Evolutionary conservation across 2,329 filamentous ascomycete genomes (phyloP), one percentile per base, ranked within the genome.

Genomic region (Aspergillus pseudonomiae): DNA sequence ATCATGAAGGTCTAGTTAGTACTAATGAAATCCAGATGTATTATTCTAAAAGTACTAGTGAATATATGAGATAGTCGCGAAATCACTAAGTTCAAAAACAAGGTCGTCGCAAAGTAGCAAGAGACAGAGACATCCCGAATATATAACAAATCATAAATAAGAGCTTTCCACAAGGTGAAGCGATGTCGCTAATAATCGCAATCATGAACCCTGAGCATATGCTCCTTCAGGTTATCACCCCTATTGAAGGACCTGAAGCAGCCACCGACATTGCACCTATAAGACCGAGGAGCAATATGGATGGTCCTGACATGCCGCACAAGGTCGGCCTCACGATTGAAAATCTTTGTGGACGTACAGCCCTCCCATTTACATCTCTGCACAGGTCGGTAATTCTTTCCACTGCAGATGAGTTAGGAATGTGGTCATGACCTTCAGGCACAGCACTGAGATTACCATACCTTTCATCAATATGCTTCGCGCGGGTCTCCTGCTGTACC

Each of bases 301-400:
- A 63, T 34, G 2, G 10, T 11, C 9, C 21, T 19, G 16, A 63
- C 26, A 30, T 60, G 61, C 12, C 61, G 57, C 26, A 57, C 3
- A 1, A 63, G 46, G n/a, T 56, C 61, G 0, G 28, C 36, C 6
- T 56, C 43, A 0, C 61, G 50, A 1, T 59, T 63, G 41, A 63
- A 63, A 1, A 16, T 21, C 2, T n/a, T 21, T 12, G 14, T 28
- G 16, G 36, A 63, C 5, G 30, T 60, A 19, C 61, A 63, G 11
- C 61, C 61, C 46, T 63, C 57, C 61, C 61, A 63, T 48, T 26
- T 60, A 32, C 61, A 63, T 24, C 19, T 34, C 5, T 28, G 45
- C 4, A 4, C 4, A 46, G 1, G 43, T 46, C 10, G 43, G 1
- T 11, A 9, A 4, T 21, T n/a, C 19, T 0, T 21, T 24, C 21